Conservation (phyloP, 2,329 filamentous ascomycete species). For the Parafenestella ontariensis region DNA sequence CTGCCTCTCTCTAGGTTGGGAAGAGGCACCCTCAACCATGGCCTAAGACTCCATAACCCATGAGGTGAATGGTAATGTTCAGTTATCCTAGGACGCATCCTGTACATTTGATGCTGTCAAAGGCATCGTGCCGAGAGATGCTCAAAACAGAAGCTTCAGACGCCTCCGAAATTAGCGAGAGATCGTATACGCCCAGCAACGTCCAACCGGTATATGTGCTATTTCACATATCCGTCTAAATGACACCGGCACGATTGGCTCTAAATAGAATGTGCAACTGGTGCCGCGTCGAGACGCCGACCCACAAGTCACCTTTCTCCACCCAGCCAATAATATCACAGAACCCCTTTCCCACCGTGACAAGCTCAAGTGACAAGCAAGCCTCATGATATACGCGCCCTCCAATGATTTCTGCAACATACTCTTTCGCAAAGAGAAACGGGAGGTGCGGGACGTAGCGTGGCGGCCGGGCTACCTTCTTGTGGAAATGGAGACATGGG, state of each 20-base stretch:
- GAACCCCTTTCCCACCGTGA: constrained; percentile 12
- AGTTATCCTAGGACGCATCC: no score
- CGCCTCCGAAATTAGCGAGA: neutral
- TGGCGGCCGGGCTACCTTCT: constrained; percentile 8
- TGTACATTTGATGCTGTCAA: no score
- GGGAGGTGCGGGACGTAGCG: constrained; percentile 10
- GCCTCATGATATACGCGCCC: constrained; percentile 12
- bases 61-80: no score
- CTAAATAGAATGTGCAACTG: constrained; percentile 4
- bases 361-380: constrained; percentile 18
- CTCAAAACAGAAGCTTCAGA: neutral
- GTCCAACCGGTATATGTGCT: no score
- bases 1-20: no score
- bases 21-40: no score
- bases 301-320: constrained; percentile 5
- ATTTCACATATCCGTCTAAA: no score
- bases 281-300: constrained; percentile 15
- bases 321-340: constrained; percentile 18
- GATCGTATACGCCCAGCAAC: neutral
- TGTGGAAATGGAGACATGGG: constrained; percentile 13
- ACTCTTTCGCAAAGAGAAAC: neutral
- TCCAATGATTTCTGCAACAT: constrained; percentile 17
- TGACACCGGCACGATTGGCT: no score
- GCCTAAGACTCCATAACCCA: no score
- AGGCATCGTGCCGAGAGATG: neutral